Evolutionary conservation across 2,329 filamentous ascomycete species (phyloP).

Genomic region (Decorospora gaudefroyi): DNA sequence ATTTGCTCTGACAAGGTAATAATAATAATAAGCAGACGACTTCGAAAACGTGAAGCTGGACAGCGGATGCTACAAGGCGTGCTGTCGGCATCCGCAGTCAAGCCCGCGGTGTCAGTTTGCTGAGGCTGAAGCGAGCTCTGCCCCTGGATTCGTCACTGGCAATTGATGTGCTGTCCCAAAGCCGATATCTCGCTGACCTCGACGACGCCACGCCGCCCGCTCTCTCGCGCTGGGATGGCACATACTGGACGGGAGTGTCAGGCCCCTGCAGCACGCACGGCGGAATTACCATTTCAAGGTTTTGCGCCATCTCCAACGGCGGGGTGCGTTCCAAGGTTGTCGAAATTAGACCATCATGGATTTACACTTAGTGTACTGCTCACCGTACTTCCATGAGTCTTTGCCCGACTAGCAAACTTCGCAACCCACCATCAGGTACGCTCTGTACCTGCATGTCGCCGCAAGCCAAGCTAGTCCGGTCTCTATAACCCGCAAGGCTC

Average conservation of each 20-base stretch:
- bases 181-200: conserved; percentile 25
- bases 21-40: conserved; percentile 2
- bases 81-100: conserved; percentile 14
- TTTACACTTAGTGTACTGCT: conserved; percentile 28
- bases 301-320: conserved; percentile 31
- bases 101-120: conserved; percentile 13
- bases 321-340: conserved; percentile 32
- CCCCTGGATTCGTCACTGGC: conserved; percentile 19
- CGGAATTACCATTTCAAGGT: conserved; percentile 35
- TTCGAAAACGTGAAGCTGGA: conserved; percentile 1
- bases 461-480: conserved; percentile 25
- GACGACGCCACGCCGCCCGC: conserved; percentile 27
- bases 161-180: conserved; percentile 22
- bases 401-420: conserved; percentile 27
- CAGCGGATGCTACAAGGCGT: conserved; percentile 11
- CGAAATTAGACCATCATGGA: conserved; percentile 34
- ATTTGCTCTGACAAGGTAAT: conserved; percentile 26
- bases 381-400: conserved; percentile 40
- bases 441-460: conserved; percentile 37
- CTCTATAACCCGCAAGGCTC: conserved; percentile 34
- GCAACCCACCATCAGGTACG: conserved; percentile 31
- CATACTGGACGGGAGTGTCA: conserved; percentile 25
- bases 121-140: conserved; percentile 11
- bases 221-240: conserved; percentile 14
- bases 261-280: conserved; percentile 32